Conservation (phyloP, 495 filamentous ascomycete genomes). For the Bacidia rubella region DNA sequence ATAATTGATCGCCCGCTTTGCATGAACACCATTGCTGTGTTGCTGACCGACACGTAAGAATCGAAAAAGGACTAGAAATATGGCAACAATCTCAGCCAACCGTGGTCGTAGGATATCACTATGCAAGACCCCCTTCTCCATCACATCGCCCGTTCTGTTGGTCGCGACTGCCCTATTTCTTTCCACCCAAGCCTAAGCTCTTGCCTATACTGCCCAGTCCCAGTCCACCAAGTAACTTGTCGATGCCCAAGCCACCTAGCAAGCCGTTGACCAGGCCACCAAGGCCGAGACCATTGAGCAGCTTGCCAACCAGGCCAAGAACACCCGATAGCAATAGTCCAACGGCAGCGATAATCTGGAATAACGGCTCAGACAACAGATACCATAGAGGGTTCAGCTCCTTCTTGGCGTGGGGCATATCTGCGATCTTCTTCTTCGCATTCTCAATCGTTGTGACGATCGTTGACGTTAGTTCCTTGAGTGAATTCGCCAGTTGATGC, state of each 20-base stretch:
- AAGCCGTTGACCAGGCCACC: constrained; percentile 68
- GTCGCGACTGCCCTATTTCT: constrained; percentile 24
- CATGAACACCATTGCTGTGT: not conserved
- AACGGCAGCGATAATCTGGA: constrained; percentile 88
- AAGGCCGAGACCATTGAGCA: constrained; percentile 74
- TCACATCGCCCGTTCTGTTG: not conserved
- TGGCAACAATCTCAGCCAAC: not conserved
- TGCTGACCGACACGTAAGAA: not conserved
- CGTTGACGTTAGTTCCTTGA: constrained; percentile 58
- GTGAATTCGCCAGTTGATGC: constrained; percentile 65
- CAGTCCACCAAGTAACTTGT: constrained; percentile 60
- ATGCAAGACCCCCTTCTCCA: too few relatives aligned
- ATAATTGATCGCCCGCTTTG: not conserved
- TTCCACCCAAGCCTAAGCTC: constrained; percentile 36
- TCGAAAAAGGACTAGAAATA: not conserved
- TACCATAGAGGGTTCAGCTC: constrained; percentile 80
- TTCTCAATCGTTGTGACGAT: constrained; percentile 69
- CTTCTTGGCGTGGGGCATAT: constrained; percentile 92
- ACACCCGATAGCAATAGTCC: constrained; percentile 75
- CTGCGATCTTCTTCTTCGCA: constrained; percentile 70
- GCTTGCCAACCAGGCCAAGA: constrained; percentile 62
- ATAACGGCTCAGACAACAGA: constrained; percentile 66
- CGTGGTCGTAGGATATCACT: not conserved
- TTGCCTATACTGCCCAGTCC: constrained; percentile 51
- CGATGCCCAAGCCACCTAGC: constrained; percentile 66